Conservation (phyloP, 2,329 filamentous ascomycete species). For the Epichloe festucae region DNA sequence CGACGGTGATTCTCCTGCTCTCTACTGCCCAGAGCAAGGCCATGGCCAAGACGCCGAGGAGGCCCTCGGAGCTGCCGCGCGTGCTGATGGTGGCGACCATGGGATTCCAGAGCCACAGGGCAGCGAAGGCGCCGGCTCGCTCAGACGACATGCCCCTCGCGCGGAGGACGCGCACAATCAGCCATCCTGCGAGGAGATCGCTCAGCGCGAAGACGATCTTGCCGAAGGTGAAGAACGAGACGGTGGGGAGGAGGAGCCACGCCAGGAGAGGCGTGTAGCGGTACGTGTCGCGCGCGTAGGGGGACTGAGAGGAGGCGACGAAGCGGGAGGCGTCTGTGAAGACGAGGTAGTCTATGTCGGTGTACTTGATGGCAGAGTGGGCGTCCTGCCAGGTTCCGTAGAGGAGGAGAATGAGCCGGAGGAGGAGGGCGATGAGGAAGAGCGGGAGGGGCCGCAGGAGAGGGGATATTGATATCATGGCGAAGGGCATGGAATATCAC, state of each 20-base stretch:
- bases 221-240: constrained; percentile 69
- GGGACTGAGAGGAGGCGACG: constrained; percentile 51
- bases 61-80: constrained; percentile 80
- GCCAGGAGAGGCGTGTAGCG: constrained; percentile 90
- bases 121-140: constrained; percentile 60
- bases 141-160: constrained; percentile 32
- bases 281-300: constrained; percentile 87
- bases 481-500: no score
- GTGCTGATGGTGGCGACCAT: constrained; percentile 98
- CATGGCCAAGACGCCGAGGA: constrained; percentile 75
- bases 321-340: constrained; percentile 91
- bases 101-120: constrained; percentile 89
- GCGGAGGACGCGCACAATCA: constrained; percentile 39
- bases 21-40: constrained; percentile 74
- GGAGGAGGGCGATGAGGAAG: constrained; percentile 43
- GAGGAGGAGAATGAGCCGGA: constrained; percentile 63
- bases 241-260: constrained; percentile 78
- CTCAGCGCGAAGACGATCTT: constrained; percentile 76
- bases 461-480: constrained; percentile 6
- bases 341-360: constrained; percentile 96
- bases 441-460: constrained; percentile 30
- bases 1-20: constrained; percentile 45
- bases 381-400: constrained; percentile 92
- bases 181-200: constrained; percentile 73
- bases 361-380: constrained; percentile 88